Conservation (phyloP, 495 filamentous ascomycete species). For the Thermochaetoides thermophila region DNA sequence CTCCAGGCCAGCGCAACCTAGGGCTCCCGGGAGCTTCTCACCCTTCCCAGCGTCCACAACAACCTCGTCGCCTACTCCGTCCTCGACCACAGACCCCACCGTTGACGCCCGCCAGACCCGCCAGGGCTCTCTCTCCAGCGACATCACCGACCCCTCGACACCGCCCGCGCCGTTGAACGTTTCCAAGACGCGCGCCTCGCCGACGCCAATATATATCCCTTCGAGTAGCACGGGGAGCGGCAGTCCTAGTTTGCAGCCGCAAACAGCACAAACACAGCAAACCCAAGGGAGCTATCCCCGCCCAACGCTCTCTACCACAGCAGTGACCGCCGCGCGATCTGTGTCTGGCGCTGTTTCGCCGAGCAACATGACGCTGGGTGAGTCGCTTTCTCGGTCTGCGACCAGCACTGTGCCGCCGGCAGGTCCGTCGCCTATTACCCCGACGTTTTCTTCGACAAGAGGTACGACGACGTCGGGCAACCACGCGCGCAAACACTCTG, state of each 20-base stretch:
- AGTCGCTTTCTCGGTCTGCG: too few species aligned
- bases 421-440: conserved; percentile 15
- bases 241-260: too few species aligned
- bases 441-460: conserved; percentile 16
- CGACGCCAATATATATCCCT: too few species aligned
- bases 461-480: too few species aligned
- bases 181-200: conserved; percentile 14
- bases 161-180: conserved; percentile 17
- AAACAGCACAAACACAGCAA: conserved; percentile 20
- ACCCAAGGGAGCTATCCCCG: conserved; percentile 45
- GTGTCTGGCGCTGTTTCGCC: conserved; percentile 18
- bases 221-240: too few species aligned
- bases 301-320: conserved; percentile 23
- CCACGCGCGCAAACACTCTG: conserved; percentile 42
- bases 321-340: conserved; percentile 23
- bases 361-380: too few species aligned
- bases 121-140: conserved; percentile 31
- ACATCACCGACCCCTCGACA: conserved; percentile 23
- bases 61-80: conserved; percentile 17
- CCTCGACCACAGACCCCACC: too few species aligned
- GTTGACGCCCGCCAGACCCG: conserved; percentile 24
- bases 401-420: too few species aligned
- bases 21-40: conserved; percentile 42
- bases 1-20: conserved; percentile 20
- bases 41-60: conserved; percentile 25